phyloP scores from a whole-genome alignment of 129 eudicot genomes.

The Dittrichia graveolens region DNA sequence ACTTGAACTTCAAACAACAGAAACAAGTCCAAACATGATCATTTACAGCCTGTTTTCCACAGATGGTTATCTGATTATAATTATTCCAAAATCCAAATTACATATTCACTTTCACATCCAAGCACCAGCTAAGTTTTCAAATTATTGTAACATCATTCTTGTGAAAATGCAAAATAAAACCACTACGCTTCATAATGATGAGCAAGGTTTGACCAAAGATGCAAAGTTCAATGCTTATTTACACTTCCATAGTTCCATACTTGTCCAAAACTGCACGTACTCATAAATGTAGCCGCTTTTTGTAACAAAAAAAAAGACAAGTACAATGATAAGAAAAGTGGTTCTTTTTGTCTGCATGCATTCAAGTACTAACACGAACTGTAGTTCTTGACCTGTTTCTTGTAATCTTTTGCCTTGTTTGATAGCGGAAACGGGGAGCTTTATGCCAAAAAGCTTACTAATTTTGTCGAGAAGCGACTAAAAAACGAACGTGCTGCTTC shows the following conservation, averaged over 20 bases:
- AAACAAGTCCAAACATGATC: no score
- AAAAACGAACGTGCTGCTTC: constrained; percentile 96
- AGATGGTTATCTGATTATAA: background rate
- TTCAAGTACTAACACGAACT: background rate
- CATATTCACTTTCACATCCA: background rate
- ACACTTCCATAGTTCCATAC: background rate
- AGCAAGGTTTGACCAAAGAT: background rate
- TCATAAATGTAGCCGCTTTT: background rate
- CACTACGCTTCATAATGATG: background rate
- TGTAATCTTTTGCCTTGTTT: constrained; percentile 29
- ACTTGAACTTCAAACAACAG: no score
- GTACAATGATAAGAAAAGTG: background rate
- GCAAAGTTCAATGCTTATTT: background rate
- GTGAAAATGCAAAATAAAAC: no score
- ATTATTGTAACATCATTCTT: no score
- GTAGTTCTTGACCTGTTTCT: constrained; percentile 10
- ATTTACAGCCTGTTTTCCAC: no score
- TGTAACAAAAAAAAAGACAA: constrained; percentile 18
- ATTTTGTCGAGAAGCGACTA: constrained; percentile 88
- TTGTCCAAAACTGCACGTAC: background rate
- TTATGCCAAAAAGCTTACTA: constrained; percentile 91
- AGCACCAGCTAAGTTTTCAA: no score
- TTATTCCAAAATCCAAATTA: background rate
- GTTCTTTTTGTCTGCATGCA: background rate
- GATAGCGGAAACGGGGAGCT: constrained; percentile 86